Base-by-base conservation (phyloP, 2,329 filamentous ascomycete genomes). In the Teratosphaeria zuluensis region DNA sequence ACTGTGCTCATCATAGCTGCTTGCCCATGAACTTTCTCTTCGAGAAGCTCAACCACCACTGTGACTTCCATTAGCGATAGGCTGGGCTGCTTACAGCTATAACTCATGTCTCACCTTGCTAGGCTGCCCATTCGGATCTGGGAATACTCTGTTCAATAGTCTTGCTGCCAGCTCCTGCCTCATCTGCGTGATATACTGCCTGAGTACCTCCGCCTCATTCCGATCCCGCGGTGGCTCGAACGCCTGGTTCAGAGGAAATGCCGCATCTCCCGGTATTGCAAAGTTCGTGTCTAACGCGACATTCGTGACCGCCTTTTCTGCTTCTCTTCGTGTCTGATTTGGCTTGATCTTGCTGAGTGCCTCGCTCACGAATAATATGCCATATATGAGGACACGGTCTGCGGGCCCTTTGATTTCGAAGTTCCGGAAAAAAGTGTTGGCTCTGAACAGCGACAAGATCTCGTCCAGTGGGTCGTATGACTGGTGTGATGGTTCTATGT, bases 1-100 rank as follows among this genome's bases (percentile, higher is more conserved):
- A 28, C 24, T 42, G 12, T 42, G 35, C 35, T 51, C 33, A 56
- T 72, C 66, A 75, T 61, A 75, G 63, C 56, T 76, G 71, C 84
- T 97, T 97, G 74, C 92, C 92, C 94, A 99, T 97, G 73, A 99
- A 99, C 84, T 96, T 96, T 78, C 94, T 87, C 86, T 97, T 97
- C 57, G 89, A 90, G 74, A 96, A 99, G 81, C 94, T 97, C 74
- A 99, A 77, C 94, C 94, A 99, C 90, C 92, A 97, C 85, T 95
- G 84, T 75, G 78, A 83, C 16, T 48, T n/a, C n/a, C n/a, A 59
- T 72, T 61, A 73, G 71, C 64, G 59, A 33, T 16, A 7, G 9
- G 14, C 4, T 21, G 31, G 24, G 24, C 24, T 28, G 24, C 24
- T 28, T 28, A 28, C 24, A 28, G 24, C 24, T 28, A 28, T 28